Conservation (phyloP, 768 basidiomycete species). For the Suillus tomentosus region DNA sequence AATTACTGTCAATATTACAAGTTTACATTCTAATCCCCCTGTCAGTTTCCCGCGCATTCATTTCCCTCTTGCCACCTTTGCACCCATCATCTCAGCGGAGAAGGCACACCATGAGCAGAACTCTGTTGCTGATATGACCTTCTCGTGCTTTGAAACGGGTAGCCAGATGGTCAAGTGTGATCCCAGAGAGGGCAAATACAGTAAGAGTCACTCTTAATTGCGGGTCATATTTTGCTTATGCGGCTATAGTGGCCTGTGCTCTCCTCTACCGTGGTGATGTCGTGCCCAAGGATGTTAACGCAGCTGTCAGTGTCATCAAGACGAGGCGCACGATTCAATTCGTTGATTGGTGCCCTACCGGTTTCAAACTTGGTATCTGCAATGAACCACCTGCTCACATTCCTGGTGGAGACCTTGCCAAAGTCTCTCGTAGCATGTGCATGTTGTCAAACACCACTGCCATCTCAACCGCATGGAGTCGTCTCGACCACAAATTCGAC, state of each 20-base stretch:
- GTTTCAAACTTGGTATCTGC: constrained; percentile 79
- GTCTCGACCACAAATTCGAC: constrained; percentile 78
- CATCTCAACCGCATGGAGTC: constrained; percentile 74
- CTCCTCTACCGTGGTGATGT: constrained; percentile 76
- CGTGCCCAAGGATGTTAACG: constrained; percentile 77
- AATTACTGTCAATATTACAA: not conserved
- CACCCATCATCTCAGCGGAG: constrained; percentile 90
- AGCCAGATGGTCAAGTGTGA: constrained; percentile 85
- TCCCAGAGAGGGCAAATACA: constrained; percentile 80
- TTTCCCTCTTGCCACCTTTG: constrained; percentile 96
- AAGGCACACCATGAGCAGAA: constrained; percentile 98
- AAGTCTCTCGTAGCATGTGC: constrained; percentile 74
- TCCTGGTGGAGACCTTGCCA: constrained; percentile 75
- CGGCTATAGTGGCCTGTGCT: constrained; percentile 58
- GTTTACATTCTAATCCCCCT: constrained; percentile 4
- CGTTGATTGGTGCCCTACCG: constrained; percentile 79
- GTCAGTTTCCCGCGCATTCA: constrained; percentile 94
- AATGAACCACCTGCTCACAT: constrained; percentile 77
- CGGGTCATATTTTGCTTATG: constrained; percentile 3
- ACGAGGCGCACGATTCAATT: constrained; percentile 80
- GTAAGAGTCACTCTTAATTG: constrained; percentile 31
- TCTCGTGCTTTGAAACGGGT: constrained; percentile 78
- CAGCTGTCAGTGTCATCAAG: constrained; percentile 73
- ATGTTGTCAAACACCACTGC: constrained; percentile 79
- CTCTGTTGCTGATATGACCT: constrained; percentile 98